phyloP scores from a whole-genome alignment of 768 basidiomycete species.

The Pisolithus sp. region DNA sequence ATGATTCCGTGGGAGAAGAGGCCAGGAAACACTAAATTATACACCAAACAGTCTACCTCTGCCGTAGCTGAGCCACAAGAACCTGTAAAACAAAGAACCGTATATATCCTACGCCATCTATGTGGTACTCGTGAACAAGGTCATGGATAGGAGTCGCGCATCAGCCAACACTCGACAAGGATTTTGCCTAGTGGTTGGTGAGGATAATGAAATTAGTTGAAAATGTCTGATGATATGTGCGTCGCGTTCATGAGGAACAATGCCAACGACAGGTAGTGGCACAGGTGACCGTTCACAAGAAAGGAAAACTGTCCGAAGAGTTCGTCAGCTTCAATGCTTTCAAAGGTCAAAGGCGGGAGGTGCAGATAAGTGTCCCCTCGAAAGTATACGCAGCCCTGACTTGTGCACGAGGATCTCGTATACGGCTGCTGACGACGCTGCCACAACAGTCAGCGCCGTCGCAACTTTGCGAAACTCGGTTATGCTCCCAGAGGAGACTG shows the following conservation, averaged over 20 bases:
- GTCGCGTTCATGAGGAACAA: neutral
- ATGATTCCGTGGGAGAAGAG: no score
- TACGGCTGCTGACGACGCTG: constrained; percentile 27
- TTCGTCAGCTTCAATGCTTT: no score
- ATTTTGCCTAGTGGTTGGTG: no score
- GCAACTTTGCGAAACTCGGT: constrained; percentile 18
- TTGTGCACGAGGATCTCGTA: constrained; percentile 21
- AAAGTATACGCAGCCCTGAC: constrained; percentile 14
- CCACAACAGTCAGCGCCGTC: constrained; percentile 23
- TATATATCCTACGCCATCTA: no score
- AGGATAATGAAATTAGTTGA: no score
- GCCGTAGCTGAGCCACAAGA: neutral
- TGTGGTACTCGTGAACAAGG: no score
- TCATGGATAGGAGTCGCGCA: no score
- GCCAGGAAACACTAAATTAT: neutral
- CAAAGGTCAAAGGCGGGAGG: no score
- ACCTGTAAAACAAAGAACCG: neutral
- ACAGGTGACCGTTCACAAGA: neutral
- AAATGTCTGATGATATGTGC: no score
- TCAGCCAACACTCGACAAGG: no score
- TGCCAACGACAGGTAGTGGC: neutral
- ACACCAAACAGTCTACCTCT: neutral
- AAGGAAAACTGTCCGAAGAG: neutral
- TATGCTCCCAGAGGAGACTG: constrained; percentile 1
- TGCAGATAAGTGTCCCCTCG: neutral